Percentiles rank a stretch among this genome's conserved stretches.
Conservation (phyloP, 257 asterid species). For the Cinchona pubescens region DNA sequence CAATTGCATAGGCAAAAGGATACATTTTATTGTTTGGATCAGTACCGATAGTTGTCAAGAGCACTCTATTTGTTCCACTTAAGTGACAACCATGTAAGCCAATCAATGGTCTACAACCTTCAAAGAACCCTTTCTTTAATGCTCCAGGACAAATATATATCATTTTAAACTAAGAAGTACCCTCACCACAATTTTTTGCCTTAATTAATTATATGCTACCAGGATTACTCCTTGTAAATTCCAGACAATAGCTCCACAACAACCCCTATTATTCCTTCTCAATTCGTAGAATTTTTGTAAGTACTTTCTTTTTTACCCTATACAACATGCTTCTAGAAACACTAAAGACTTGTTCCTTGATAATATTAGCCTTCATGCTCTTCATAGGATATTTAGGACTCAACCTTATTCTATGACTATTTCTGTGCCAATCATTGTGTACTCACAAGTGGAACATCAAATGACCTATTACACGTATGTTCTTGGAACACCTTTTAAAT, state of each 20-base stretch:
- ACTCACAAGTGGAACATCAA: not conserved
- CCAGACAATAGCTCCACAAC: not conserved
- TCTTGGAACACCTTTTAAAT: not conserved
- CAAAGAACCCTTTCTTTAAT: not conserved
- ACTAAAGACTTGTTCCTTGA: not conserved
- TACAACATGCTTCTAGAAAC: too few relatives aligned
- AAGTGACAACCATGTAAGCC: conserved; percentile 6
- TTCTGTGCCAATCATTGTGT: not conserved
- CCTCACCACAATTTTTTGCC: not conserved
- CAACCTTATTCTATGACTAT: not conserved
- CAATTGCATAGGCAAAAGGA: conserved; percentile 21
- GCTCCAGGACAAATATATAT: not conserved
- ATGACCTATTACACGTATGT: not conserved
- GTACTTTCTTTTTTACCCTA: not conserved
- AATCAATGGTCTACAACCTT: not conserved
- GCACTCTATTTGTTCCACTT: not conserved
- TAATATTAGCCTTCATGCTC: not conserved
- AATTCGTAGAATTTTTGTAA: not conserved
- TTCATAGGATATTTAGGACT: not conserved
- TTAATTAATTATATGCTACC: not conserved
- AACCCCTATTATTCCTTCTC: not conserved
- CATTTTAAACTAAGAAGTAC: not conserved
- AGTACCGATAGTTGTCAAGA: not conserved
- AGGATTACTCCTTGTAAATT: not conserved
- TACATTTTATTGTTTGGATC: conserved; percentile 20